Evolutionary conservation across 768 basidiomycete species (phyloP).

Genomic region (Hypholoma fasciculare): DNA sequence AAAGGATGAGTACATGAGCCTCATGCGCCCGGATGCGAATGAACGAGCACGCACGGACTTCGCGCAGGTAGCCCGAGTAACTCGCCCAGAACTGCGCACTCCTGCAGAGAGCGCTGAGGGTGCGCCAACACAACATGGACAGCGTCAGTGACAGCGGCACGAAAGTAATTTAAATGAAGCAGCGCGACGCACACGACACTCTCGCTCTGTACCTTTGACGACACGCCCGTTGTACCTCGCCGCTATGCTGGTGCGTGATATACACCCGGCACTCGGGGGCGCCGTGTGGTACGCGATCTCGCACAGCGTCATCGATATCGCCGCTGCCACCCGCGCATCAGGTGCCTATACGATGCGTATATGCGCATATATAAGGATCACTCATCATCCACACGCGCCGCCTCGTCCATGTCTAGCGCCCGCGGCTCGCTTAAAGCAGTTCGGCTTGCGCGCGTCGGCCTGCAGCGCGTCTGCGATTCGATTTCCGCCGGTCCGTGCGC

Average conservation of each 20-base stretch:
- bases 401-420: too few relatives aligned
- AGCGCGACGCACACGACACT: slow-evolving; percentile 31
- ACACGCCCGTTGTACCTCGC: slow-evolving; percentile 6
- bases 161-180: too few relatives aligned
- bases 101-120: slow-evolving; percentile 62
- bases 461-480: too few relatives aligned
- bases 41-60: slow-evolving; percentile 57
- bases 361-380: background rate
- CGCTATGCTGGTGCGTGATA: slow-evolving; percentile 8
- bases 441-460: too few relatives aligned
- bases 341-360: background rate
- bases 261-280: slow-evolving; percentile 65
- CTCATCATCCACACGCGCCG: slow-evolving; percentile 60
- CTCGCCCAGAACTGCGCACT: slow-evolving; percentile 87
- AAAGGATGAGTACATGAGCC: slow-evolving; percentile 11
- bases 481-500: too few relatives aligned
- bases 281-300: slow-evolving; percentile 69
- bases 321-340: slow-evolving; percentile 41
- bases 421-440: too few relatives aligned
- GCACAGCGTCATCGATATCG: slow-evolving; percentile 78
- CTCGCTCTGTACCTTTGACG: slow-evolving; percentile 31
- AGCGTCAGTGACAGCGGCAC: background rate
- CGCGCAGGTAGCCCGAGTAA: slow-evolving; percentile 81
- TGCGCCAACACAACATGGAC: too few relatives aligned
- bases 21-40: background rate